Conservation (phyloP, 1,139 yeast genomes). For the Pichia sp. region DNA sequence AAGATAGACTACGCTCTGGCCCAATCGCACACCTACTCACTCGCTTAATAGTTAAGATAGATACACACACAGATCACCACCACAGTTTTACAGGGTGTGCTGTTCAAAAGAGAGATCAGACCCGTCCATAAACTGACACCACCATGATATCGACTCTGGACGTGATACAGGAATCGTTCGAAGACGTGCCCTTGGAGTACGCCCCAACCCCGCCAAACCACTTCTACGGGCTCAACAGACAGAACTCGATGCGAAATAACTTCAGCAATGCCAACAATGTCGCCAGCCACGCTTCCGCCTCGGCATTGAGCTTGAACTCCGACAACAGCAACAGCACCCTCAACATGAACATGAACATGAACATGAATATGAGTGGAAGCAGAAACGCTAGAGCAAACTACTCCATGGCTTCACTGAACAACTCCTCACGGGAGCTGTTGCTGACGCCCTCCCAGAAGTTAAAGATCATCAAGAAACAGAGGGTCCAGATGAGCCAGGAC, state of each 20-base stretch:
- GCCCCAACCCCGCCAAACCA: slow-evolving; percentile 7
- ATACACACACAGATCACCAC: too few species aligned
- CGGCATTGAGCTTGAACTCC: neutral
- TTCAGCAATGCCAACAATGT: neutral
- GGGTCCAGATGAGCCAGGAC: slow-evolving; percentile 13
- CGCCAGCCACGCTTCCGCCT: neutral
- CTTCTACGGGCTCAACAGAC: slow-evolving; percentile 6
- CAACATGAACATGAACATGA: neutral
- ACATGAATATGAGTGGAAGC: neutral
- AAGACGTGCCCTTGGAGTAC: slow-evolving; percentile 27
- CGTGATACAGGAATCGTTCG: slow-evolving; percentile 31
- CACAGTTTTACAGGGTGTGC: too few species aligned
- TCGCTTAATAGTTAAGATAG: too few species aligned
- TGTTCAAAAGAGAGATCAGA: too few species aligned
- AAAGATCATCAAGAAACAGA: slow-evolving; percentile 33
- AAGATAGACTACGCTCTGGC: too few species aligned
- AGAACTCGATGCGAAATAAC: neutral
- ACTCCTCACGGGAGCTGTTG: slow-evolving; percentile 19
- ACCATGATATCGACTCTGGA: slow-evolving; percentile 18
- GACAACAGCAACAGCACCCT: neutral
- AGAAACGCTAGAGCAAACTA: neutral
- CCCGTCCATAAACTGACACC: neutral
- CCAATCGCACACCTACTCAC: too few species aligned
- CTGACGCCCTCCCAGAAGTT: slow-evolving; percentile 42
- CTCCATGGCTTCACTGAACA: slow-evolving; percentile 8